These are phyloP conservation scores for Starmerella bombicola DNA, from an alignment of 805 yeast genomes.

Conservation along the genomic window DNA sequence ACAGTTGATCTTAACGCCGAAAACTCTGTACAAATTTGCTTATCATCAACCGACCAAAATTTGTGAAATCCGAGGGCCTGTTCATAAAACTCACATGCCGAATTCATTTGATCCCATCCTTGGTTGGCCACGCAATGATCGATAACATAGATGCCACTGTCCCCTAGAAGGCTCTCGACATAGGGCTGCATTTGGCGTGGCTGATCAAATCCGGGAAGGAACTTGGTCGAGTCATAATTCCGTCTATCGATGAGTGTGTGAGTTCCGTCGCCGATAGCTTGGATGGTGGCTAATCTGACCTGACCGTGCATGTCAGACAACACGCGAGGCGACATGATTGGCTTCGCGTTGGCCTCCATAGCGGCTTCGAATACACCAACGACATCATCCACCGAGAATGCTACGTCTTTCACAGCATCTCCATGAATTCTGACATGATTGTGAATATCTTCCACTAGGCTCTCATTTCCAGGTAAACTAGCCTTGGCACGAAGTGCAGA, in stretches of 20 bases:
- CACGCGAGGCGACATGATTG: constrained; percentile 16
- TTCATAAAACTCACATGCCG: constrained; percentile 48
- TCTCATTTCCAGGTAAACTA: constrained; percentile 22
- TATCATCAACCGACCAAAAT: constrained; percentile 78
- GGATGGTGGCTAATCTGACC: constrained; percentile 41
- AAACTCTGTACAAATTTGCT: constrained; percentile 53
- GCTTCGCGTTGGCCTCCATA: constrained; percentile 39
- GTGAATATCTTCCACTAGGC: constrained; percentile 32
- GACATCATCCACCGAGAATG: constrained; percentile 48
- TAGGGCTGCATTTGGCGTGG: constrained; percentile 16
- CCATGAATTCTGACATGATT: constrained; percentile 48
- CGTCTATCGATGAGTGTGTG: constrained; percentile 52
- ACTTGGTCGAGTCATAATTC: constrained; percentile 31
- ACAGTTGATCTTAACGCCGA: constrained; percentile 64
- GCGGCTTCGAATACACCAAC: constrained; percentile 38
- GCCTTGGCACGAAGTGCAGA: constrained; percentile 30
- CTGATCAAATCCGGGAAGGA: constrained; percentile 40
- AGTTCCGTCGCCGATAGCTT: constrained; percentile 47
- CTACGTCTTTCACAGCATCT: constrained; percentile 68
- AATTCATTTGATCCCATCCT: constrained; percentile 53
- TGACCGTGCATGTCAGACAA: constrained; percentile 39
- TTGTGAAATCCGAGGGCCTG: constrained; percentile 57
- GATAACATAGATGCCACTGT: constrained; percentile 35
- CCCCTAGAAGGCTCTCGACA: constrained; percentile 26
- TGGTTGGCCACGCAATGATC: constrained; percentile 79